These are phyloP conservation scores for Prunella vulgaris DNA, from an alignment of 257 asterid genomes.

Conservation along the genomic window DNA sequence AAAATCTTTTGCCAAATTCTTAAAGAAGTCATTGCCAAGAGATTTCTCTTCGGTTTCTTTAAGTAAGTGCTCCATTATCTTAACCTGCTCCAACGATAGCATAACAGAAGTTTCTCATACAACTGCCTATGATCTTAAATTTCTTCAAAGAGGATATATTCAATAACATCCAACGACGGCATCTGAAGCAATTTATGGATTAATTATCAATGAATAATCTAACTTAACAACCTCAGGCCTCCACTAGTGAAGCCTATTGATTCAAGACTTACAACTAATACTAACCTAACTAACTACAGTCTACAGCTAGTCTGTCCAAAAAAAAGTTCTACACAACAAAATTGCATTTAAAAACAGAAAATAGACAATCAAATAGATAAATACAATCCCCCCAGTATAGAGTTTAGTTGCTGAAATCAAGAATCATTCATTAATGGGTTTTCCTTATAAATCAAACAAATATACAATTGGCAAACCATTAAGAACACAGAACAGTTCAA, in stretches of 20 bases:
- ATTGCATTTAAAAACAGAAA: neutral
- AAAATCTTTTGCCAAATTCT: constrained; percentile 56
- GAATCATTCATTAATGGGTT: neutral
- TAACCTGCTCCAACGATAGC: constrained; percentile 42
- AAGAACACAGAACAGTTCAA: too few relatives aligned
- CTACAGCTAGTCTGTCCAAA: too few relatives aligned
- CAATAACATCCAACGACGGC: neutral
- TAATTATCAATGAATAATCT: neutral
- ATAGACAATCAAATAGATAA: neutral
- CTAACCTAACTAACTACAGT: too few relatives aligned
- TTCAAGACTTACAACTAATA: too few relatives aligned
- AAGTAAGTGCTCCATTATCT: constrained; percentile 59
- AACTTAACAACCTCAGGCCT: neutral
- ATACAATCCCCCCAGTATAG: neutral
- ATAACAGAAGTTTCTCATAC: constrained; percentile 23
- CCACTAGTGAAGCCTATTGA: too few relatives aligned
- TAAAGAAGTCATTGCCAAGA: constrained; percentile 41
- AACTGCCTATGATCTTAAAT: constrained; percentile 21
- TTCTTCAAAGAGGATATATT: constrained; percentile 1
- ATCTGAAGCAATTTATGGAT: neutral
- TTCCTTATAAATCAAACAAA: neutral
- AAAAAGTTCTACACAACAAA: too few relatives aligned
- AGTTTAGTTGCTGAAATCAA: neutral
- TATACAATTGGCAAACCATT: too few relatives aligned
- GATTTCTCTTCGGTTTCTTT: constrained; percentile 30